Evolutionary conservation across 169 alveolate genomes (phyloP), one percentile per base, ranked within the genome.

Genomic region (Plasmodium chabaudi): DNA sequence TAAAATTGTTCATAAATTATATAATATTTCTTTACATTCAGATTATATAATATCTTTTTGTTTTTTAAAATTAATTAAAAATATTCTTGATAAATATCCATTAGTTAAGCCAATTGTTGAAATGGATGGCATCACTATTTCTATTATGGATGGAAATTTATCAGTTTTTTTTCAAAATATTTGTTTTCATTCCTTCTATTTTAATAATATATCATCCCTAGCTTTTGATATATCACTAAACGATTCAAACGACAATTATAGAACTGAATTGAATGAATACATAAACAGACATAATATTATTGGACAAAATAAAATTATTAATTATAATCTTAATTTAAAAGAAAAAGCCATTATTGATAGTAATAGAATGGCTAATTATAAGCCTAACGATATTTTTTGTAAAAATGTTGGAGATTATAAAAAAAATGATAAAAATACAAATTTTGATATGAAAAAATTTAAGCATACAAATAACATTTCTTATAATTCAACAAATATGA

Each of bases 131-230:
- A 69, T 59, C 2, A 73, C 70, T 0, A 47, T 69, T 19, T 69
- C 87, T 13, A 19, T 13, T 9, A 17, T 84, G 69, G 23, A 69
- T 70, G 87, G 70, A 21, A 68, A 68, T 23, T 44, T 84, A 17
- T 84, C 91, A 7, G 15, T 53, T 23, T 84, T 69, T 57, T 84
- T 46, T 84, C 84, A 71, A 13, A 84, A 84, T 39, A 9, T 27
- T 4, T 61, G 44, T 49, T 59, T 84, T 23, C 87, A 69, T 70
- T 61, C 91, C 1, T 56, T 17, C 46, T 44, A 57, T 39, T 59
- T 63, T 53, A 60, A 69, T 4, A 73, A 84, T 21, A 9, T 84
- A 69, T 84, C 91, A 2, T 53, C 73, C 42, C 10, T 46, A 19
- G 87, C 87, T 15, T 44, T 84, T 12, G 68, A 84, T 23, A 69